phyloP scores from a whole-genome alignment of 805 yeast species.

The Monosporozyma aerobia region DNA sequence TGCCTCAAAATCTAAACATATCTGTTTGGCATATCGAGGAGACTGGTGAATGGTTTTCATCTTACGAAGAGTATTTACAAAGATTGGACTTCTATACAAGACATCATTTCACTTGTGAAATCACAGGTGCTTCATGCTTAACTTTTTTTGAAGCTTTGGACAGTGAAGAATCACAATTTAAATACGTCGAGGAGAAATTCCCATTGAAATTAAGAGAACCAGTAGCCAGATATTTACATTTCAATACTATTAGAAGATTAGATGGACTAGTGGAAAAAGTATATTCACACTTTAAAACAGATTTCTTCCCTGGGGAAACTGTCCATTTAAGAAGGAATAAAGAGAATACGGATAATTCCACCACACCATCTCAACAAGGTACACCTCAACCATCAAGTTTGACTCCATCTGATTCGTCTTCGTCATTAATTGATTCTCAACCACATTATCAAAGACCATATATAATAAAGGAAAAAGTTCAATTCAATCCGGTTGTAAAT shows the following conservation, averaged over 20 bases:
- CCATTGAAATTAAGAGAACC: slow-evolving; percentile 92
- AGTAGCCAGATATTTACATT: slow-evolving; percentile 75
- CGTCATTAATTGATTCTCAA: slow-evolving; percentile 1
- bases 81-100: slow-evolving; percentile 64
- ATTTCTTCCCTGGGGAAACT: slow-evolving; percentile 85
- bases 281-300: slow-evolving; percentile 64
- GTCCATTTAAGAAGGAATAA: slow-evolving; percentile 45
- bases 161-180: slow-evolving; percentile 57
- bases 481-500: slow-evolving; percentile 45
- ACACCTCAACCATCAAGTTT: slow-evolving; percentile 17
- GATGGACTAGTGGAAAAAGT: slow-evolving; percentile 85
- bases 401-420: background rate
- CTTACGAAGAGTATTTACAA: slow-evolving; percentile 65
- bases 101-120: slow-evolving; percentile 86
- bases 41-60: slow-evolving; percentile 81
- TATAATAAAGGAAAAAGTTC: slow-evolving; percentile 75
- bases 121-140: slow-evolving; percentile 86
- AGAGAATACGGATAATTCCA: slow-evolving; percentile 5
- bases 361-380: slow-evolving; percentile 11
- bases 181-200: slow-evolving; percentile 65
- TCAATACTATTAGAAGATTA: slow-evolving; percentile 68
- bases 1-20: slow-evolving; percentile 47
- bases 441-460: slow-evolving; percentile 31
- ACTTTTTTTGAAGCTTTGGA: slow-evolving; percentile 84
- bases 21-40: slow-evolving; percentile 75